A percentile compares a stretch with the other conserved stretches of the same genome.
phyloP scores from a whole-genome alignment of 495 filamentous ascomycete species.

The Amphirosellinia nigrospora region DNA sequence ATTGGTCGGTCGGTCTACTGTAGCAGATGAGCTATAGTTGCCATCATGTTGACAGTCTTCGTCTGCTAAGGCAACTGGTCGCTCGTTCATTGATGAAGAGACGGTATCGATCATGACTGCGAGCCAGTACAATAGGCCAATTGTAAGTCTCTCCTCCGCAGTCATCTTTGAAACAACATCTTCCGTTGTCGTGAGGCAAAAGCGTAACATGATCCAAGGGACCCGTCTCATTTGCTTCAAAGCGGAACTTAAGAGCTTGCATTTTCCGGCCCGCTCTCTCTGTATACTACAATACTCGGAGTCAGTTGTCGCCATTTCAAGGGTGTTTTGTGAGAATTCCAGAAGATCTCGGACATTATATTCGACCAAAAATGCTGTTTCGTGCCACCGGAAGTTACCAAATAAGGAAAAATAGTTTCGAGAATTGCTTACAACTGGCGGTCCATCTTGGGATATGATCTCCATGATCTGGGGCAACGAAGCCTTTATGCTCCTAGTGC shows the following conservation, averaged over 20 bases:
- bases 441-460: conserved; percentile 46
- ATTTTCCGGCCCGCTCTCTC: conserved; percentile 48
- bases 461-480: conserved; percentile 28
- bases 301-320: too few relatives aligned
- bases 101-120: conserved; percentile 59
- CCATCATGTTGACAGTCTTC: conserved; percentile 48
- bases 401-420: too few relatives aligned
- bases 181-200: background rate
- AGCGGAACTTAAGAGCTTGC: conserved; percentile 41
- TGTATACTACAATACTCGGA: too few relatives aligned
- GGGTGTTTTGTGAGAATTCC: too few relatives aligned
- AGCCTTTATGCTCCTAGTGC: background rate
- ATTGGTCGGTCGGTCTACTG: conserved; percentile 27
- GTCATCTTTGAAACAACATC: conserved; percentile 8
- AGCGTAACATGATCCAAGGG: conserved; percentile 22
- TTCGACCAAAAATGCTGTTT: too few relatives aligned
- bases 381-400: too few relatives aligned
- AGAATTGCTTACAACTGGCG: too few relatives aligned
- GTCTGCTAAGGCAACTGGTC: conserved; percentile 52
- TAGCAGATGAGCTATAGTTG: conserved; percentile 34
- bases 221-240: conserved; percentile 32
- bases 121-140: conserved; percentile 55
- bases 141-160: conserved; percentile 45
- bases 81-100: conserved; percentile 53
- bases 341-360: too few relatives aligned